phyloP scores from a whole-genome alignment of 495 filamentous ascomycete genomes.

The Astrocystis sublimbata region DNA sequence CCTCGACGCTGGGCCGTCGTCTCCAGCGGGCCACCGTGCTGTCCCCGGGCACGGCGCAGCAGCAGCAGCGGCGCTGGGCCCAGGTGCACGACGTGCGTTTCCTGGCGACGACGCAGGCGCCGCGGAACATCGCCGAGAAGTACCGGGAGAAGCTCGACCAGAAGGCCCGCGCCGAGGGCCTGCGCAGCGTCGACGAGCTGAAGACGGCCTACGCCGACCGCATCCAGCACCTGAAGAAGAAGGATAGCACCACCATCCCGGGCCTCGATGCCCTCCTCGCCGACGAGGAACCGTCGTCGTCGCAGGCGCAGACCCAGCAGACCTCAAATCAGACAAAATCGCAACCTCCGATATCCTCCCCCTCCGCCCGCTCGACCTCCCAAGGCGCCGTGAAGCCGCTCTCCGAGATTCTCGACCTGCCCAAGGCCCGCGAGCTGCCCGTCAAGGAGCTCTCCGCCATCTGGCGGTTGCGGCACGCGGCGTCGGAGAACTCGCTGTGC shows the following conservation, averaged over 20 bases:
- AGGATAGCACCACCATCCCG: slow-evolving; percentile 46
- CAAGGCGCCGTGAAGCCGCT: slow-evolving; percentile 73
- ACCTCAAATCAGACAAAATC: slow-evolving; percentile 23
- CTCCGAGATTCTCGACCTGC: slow-evolving; percentile 76
- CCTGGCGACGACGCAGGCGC: slow-evolving; percentile 61
- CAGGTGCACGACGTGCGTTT: slow-evolving; percentile 91
- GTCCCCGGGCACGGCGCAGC: slow-evolving; percentile 26
- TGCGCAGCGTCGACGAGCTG: slow-evolving; percentile 70
- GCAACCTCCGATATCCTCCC: slow-evolving; percentile 34
- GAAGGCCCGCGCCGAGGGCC: slow-evolving; percentile 81
- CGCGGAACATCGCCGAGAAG: slow-evolving; percentile 71
- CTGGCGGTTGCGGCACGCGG: slow-evolving; percentile 87
- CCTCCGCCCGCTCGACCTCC: slow-evolving; percentile 31
- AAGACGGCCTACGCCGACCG: slow-evolving; percentile 81
- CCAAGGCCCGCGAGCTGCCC: slow-evolving; percentile 71
- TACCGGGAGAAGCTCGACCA: slow-evolving; percentile 82
- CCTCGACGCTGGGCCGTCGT: slow-evolving; percentile 15
- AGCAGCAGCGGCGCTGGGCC: slow-evolving; percentile 77
- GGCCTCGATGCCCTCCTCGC: slow-evolving; percentile 50
- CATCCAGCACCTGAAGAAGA: slow-evolving; percentile 65
- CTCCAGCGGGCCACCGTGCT: slow-evolving; percentile 22
- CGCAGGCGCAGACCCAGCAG: background rate
- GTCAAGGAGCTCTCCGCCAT: slow-evolving; percentile 80
- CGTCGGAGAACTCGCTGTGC: slow-evolving; percentile 69
- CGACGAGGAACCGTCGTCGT: slow-evolving; percentile 17